phyloP scores from a whole-genome alignment of 2,329 filamentous ascomycete species.

The Coleophoma cylindrospora region DNA sequence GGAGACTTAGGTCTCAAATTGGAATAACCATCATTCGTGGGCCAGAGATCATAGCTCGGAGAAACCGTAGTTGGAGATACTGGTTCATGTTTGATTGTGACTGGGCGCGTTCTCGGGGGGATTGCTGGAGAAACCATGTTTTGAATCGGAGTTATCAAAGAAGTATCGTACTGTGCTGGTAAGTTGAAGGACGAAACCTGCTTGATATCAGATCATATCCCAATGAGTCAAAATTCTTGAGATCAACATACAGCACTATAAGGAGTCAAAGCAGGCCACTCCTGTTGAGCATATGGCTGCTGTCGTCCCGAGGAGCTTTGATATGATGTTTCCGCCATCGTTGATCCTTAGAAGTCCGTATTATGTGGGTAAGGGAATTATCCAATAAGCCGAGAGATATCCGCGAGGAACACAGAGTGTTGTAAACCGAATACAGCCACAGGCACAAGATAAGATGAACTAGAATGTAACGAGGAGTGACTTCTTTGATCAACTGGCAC shows the following conservation, averaged over 20 bases:
- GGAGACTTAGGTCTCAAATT: neutral
- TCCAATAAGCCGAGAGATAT: too few relatives aligned
- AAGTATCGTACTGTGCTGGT: conserved; percentile 4
- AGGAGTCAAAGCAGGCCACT: neutral
- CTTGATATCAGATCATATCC: neutral
- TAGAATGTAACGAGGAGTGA: too few relatives aligned
- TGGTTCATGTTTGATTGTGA: neutral
- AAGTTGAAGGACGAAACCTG: conserved; percentile 5
- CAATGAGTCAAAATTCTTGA: too few relatives aligned
- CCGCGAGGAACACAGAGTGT: too few relatives aligned
- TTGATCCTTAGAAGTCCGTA: neutral
- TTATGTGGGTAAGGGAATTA: too few relatives aligned
- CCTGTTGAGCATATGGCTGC: neutral
- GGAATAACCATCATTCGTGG: neutral
- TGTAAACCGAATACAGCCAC: too few relatives aligned
- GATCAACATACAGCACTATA: neutral
- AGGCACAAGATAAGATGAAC: too few relatives aligned
- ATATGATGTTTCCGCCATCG: neutral
- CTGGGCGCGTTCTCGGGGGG: neutral
- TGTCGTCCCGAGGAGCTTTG: neutral
- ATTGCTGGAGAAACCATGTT: too few relatives aligned
- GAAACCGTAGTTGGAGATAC: neutral
- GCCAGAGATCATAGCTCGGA: neutral
- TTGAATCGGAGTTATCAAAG: conserved; percentile 2
- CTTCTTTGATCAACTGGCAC: too few relatives aligned